A percentile compares a stretch with the other conserved stretches of the same genome.
Evolutionary conservation across 1,139 yeast species (phyloP).

Genomic region (Saccharomyces pastorianus): DNA sequence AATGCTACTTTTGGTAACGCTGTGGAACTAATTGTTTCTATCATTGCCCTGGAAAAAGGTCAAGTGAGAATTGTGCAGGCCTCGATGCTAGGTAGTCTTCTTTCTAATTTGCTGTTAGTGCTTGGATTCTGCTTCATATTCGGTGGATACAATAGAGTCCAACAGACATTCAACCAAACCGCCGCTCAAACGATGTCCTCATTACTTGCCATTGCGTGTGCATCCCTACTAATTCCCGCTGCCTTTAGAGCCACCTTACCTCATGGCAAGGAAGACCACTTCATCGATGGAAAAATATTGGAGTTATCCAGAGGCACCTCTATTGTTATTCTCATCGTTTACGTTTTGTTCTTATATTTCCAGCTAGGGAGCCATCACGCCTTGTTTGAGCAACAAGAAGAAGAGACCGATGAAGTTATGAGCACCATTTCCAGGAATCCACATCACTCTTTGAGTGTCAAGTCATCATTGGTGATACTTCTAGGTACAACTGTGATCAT

Average conservation of each 20-base stretch:
- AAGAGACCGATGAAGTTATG: conserved; percentile 32
- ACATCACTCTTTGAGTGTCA: conserved; percentile 18
- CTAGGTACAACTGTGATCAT: conserved; percentile 68
- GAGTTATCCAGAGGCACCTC: conserved; percentile 83
- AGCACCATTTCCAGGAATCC: conserved; percentile 19
- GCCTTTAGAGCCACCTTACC: conserved; percentile 87
- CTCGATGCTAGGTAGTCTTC: conserved; percentile 88
- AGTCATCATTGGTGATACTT: conserved; percentile 33
- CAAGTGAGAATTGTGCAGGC: conserved; percentile 94
- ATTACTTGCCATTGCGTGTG: conserved; percentile 80
- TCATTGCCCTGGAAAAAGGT: conserved; percentile 77
- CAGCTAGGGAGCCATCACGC: conserved; percentile 80
- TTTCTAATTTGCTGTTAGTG: conserved; percentile 79
- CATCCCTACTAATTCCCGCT: conserved; percentile 86
- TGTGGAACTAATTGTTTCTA: conserved; percentile 82
- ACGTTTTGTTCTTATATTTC: conserved; percentile 70
- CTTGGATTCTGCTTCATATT: conserved; percentile 93
- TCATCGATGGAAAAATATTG: conserved; percentile 46
- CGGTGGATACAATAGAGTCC: conserved; percentile 81
- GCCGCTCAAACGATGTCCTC: conserved; percentile 98
- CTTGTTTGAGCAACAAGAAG: conserved; percentile 43
- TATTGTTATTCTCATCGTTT: conserved; percentile 66
- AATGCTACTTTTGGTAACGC: conserved; percentile 98
- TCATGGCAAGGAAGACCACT: conserved; percentile 32
- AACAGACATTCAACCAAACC: conserved; percentile 86